A percentile compares a stretch with the other conserved stretches of the same genome.
Evolutionary conservation across 352 stramenopile genomes (phyloP).

Genomic region (Phytopythium helicoides): DNA sequence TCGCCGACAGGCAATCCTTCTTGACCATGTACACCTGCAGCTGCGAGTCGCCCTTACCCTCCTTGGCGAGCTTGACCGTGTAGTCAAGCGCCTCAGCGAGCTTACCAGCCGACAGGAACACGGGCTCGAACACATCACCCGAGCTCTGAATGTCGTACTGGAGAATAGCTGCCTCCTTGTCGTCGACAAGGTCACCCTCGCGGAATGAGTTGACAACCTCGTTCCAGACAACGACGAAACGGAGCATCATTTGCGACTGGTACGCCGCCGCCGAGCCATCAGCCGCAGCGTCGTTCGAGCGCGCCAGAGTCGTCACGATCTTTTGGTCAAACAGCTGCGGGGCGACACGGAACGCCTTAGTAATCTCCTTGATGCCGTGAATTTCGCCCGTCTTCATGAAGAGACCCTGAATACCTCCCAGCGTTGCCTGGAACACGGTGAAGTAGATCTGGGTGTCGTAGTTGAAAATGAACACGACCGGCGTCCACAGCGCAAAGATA

Average conservation of each 20-base stretch:
- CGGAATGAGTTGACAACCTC: conserved; percentile 80
- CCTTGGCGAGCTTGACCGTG: conserved; percentile 57
- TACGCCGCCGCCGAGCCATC: conserved; percentile 45
- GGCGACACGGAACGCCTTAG: conserved; percentile 62
- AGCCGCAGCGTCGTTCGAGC: conserved; percentile 49
- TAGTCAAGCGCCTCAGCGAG: conserved; percentile 60
- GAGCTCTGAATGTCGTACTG: conserved; percentile 74
- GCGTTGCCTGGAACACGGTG: conserved; percentile 59
- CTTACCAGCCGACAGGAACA: conserved; percentile 78
- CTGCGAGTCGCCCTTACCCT: conserved; percentile 66
- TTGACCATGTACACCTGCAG: conserved; percentile 65
- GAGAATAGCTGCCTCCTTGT: conserved; percentile 71
- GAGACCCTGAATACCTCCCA: conserved; percentile 48
- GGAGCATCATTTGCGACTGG: conserved; percentile 70
- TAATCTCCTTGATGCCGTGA: conserved; percentile 62
- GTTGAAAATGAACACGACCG: conserved; percentile 73
- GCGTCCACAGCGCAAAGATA: conserved; percentile 58
- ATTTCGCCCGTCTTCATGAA: conserved; percentile 76
- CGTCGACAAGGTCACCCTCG: conserved; percentile 66
- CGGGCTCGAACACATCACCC: conserved; percentile 73
- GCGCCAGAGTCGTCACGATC: conserved; percentile 61
- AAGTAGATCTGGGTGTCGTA: conserved; percentile 85
- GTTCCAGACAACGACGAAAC: conserved; percentile 82
- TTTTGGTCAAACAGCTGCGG: conserved; percentile 72
- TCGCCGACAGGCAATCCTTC: conserved; percentile 63